A percentile compares a stretch with the other conserved stretches of the same genome.
phyloP scores from a whole-genome alignment of 257 asterid species.

The Penstemon davidsonii region DNA sequence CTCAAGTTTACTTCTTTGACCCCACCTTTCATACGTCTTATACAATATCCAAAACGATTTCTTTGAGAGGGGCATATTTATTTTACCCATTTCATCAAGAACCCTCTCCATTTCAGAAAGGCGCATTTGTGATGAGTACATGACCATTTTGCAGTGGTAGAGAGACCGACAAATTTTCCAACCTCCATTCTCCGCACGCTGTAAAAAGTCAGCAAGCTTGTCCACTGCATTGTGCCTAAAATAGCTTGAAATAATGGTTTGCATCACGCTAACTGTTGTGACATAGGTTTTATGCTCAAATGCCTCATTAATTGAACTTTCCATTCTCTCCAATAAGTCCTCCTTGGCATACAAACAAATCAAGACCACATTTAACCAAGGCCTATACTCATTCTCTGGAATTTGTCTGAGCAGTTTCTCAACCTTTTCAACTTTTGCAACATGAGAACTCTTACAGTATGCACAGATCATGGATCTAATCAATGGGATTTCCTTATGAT shows the following conservation, averaged over 20 bases:
- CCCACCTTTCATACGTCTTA: slow-evolving; percentile 50
- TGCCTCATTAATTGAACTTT: slow-evolving; percentile 60
- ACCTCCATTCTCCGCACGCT: slow-evolving; percentile 64
- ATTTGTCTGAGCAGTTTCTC: slow-evolving; percentile 55
- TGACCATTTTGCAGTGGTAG: slow-evolving; percentile 83
- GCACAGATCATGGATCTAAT: slow-evolving; percentile 72
- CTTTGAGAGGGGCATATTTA: slow-evolving; percentile 50
- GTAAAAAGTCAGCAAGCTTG: slow-evolving; percentile 61
- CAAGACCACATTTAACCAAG: slow-evolving; percentile 69
- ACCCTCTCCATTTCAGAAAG: slow-evolving; percentile 84
- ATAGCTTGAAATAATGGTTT: slow-evolving; percentile 60
- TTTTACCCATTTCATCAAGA: slow-evolving; percentile 63
- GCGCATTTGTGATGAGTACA: slow-evolving; percentile 69
- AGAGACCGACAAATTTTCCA: slow-evolving; percentile 76
- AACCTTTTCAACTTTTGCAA: slow-evolving; percentile 55
- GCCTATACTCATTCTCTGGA: slow-evolving; percentile 58
- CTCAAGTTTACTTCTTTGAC: slow-evolving; percentile 53
- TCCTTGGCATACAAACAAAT: slow-evolving; percentile 74
- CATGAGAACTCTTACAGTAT: slow-evolving; percentile 58
- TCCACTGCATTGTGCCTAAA: slow-evolving; percentile 75
- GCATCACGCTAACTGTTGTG: slow-evolving; percentile 47
- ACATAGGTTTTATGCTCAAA: slow-evolving; percentile 49
- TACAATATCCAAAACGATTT: slow-evolving; percentile 69
- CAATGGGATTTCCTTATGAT: slow-evolving; percentile 38
- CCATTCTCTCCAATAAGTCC: slow-evolving; percentile 67